These are phyloP conservation scores for Elongisporangium prolatum DNA, from an alignment of 352 stramenopile genomes.

Conservation along the genomic window DNA sequence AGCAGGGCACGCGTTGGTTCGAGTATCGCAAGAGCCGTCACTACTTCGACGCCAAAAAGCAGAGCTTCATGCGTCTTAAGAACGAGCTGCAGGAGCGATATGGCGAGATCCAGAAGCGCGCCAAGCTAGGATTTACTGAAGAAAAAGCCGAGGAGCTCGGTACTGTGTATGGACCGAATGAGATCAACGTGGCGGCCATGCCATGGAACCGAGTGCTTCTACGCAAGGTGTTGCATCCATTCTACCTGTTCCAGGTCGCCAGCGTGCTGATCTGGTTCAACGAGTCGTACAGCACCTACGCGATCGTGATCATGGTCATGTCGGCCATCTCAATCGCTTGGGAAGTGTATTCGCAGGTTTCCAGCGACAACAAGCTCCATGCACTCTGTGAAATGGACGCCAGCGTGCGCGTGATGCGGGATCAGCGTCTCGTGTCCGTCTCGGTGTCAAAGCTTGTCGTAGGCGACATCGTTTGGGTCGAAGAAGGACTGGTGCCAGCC, in stretches of 20 bases:
- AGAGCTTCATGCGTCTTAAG: constrained; percentile 45
- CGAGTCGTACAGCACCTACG: constrained; percentile 65
- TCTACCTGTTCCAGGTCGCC: constrained; percentile 75
- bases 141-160: constrained; percentile 27
- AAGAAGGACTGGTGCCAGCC: constrained; percentile 54
- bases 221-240: constrained; percentile 69
- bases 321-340: constrained; percentile 66
- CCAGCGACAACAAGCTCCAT: constrained; percentile 58
- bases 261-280: constrained; percentile 67
- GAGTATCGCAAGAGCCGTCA: constrained; percentile 70
- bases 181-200: constrained; percentile 41
- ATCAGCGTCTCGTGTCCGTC: constrained; percentile 17
- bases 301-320: constrained; percentile 52
- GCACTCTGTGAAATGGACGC: constrained; percentile 48
- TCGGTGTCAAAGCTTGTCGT: constrained; percentile 45
- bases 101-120: constrained; percentile 23
- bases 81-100: constrained; percentile 51
- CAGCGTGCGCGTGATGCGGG: constrained; percentile 55
- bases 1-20: constrained; percentile 36
- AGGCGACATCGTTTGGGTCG: constrained; percentile 63
- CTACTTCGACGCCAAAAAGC: constrained; percentile 46
- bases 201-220: constrained; percentile 47
- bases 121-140: constrained; percentile 18
- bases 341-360: constrained; percentile 63
- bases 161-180: constrained; percentile 51